Evolutionary conservation across 768 basidiomycete species (phyloP).

Genomic region (Kwoniella mangroviensis): DNA sequence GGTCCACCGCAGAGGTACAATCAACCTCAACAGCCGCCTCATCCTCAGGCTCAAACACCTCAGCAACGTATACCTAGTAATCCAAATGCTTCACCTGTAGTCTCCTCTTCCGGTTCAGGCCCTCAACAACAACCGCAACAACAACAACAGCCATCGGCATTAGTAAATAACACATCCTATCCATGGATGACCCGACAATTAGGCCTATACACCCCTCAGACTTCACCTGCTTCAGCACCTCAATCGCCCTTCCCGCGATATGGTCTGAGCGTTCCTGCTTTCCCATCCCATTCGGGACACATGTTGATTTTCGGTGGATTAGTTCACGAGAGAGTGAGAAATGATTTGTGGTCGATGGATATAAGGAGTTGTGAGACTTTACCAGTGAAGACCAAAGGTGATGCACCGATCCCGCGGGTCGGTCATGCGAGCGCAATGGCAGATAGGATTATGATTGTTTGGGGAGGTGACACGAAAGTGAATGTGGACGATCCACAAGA

Average conservation of each 20-base stretch:
- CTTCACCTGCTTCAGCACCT: constrained; percentile 65
- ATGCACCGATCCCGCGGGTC: constrained; percentile 85
- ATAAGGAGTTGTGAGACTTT: constrained; percentile 77
- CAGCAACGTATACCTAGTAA: constrained; percentile 16
- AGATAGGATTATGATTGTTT: constrained; percentile 91
- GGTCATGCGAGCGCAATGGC: constrained; percentile 96
- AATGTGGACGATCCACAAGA: constrained; percentile 78
- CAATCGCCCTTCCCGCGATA: constrained; percentile 86
- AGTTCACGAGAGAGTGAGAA: constrained; percentile 82
- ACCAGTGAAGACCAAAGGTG: constrained; percentile 83
- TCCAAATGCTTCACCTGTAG: constrained; percentile 19
- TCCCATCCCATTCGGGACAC: constrained; percentile 69
- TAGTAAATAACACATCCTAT: constrained; percentile 33
- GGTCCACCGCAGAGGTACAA: constrained; percentile 14
- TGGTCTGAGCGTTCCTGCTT: constrained; percentile 78
- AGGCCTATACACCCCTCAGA: constrained; percentile 28
- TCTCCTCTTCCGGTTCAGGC: background rate
- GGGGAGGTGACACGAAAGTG: constrained; percentile 95
- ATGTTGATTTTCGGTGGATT: constrained; percentile 97
- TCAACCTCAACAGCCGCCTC: constrained; percentile 1
- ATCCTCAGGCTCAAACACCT: constrained; percentile 9
- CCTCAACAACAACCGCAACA: constrained; percentile 6
- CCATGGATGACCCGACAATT: constrained; percentile 50
- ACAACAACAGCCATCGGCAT: constrained; percentile 10
- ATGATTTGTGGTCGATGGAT: constrained; percentile 91